These are phyloP conservation scores for Monascus purpureus DNA, from an alignment of 495 filamentous ascomycete genomes.

Conservation along the genomic window DNA sequence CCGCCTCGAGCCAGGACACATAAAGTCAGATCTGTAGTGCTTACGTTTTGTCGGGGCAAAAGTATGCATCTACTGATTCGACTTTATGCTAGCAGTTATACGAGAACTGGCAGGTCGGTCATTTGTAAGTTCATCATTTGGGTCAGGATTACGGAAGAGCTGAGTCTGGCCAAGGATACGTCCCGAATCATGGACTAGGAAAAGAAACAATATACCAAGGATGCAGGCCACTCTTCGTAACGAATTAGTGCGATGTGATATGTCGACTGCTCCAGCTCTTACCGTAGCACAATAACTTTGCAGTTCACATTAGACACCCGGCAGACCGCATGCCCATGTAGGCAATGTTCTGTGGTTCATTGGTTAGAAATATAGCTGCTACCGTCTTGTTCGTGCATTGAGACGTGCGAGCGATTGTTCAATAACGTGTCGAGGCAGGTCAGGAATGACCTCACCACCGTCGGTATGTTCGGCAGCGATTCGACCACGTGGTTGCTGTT, in stretches of 20 bases:
- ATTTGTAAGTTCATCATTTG: constrained; percentile 3
- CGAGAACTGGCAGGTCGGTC: constrained; percentile 1
- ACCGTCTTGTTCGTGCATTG: constrained; percentile 13
- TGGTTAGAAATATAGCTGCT: not conserved
- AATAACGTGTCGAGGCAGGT: constrained; percentile 39
- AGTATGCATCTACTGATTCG: not conserved
- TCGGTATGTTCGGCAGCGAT: constrained; percentile 8
- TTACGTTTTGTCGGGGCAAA: constrained; percentile 7
- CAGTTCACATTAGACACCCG: too few species aligned
- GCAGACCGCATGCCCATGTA: constrained; percentile 5
- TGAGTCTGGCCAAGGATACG: not conserved
- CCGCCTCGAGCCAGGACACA: constrained; percentile 4
- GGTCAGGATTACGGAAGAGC: constrained; percentile 1
- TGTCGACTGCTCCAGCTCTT: too few species aligned
- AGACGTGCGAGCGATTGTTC: constrained; percentile 35
- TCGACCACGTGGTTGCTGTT: not conserved
- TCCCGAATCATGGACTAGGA: not conserved
- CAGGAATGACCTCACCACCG: constrained; percentile 34
- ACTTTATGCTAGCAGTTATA: not conserved
- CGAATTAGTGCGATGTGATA: not conserved
- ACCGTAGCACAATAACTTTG: too few species aligned
- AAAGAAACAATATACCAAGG: not conserved
- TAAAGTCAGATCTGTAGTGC: constrained; percentile 8
- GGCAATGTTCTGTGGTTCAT: constrained; percentile 20
- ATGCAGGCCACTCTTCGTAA: constrained; percentile 4